Conservation (phyloP, 169 alveolate genomes). For the Besnoitia besnoiti region DNA sequence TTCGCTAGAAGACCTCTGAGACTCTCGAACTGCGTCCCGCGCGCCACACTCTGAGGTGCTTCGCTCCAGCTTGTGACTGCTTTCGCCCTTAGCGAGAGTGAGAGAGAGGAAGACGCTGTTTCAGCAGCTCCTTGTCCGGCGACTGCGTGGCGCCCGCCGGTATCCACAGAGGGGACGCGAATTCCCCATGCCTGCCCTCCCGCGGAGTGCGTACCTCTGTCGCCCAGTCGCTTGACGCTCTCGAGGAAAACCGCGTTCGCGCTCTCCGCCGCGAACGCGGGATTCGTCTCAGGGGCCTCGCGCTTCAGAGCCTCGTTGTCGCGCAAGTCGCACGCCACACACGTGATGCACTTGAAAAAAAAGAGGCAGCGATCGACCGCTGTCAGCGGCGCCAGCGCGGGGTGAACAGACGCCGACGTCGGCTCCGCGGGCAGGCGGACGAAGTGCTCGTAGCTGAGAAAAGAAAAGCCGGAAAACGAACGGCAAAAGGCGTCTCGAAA, state of each 20-base stretch:
- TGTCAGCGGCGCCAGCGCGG: conserved; percentile 57
- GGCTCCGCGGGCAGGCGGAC: conserved; percentile 10
- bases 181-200: too few species aligned
- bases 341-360: conserved; percentile 56
- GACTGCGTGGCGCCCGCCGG: too few species aligned
- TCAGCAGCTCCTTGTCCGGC: too few species aligned
- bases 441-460: conserved; percentile 15
- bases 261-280: conserved; percentile 56
- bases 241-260: conserved; percentile 64
- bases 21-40: too few species aligned
- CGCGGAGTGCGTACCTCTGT: conserved; percentile 9
- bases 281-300: conserved; percentile 56
- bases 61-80: too few species aligned
- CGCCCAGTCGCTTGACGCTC: conserved; percentile 46
- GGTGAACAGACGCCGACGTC: conserved; percentile 48
- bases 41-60: too few species aligned
- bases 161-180: too few species aligned
- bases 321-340: conserved; percentile 65
- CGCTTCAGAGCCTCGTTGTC: conserved; percentile 46
- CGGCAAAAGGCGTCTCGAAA: too few species aligned
- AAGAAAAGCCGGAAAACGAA: too few species aligned
- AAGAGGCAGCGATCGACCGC: conserved; percentile 63
- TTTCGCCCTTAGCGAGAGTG: too few species aligned
- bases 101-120: too few species aligned
- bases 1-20: too few species aligned